Percentiles rank a stretch among this genome's conserved stretches.
phyloP scores from a whole-genome alignment of 192 early-diverging fungal species.

The Entomortierella lignicola region DNA sequence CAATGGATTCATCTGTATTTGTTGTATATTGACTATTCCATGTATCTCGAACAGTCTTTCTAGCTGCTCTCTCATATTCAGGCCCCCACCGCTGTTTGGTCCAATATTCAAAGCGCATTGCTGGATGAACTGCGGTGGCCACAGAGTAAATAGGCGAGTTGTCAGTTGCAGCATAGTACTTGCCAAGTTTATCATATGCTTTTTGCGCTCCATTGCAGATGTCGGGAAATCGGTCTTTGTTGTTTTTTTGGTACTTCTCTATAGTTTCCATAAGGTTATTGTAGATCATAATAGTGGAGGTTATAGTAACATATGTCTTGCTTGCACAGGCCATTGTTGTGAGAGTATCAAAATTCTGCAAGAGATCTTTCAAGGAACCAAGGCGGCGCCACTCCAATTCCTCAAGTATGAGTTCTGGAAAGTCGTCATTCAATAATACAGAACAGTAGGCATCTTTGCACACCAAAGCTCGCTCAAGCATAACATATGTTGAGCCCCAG shows the following conservation, averaged over 20 bases:
- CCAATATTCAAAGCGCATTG: constrained; percentile 35
- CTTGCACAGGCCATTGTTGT: constrained; percentile 18
- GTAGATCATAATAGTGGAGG: constrained; percentile 23
- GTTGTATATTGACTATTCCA: constrained; percentile 12
- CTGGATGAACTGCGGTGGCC: constrained; percentile 33
- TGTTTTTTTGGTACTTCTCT: constrained; percentile 4
- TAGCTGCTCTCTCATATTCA: background rate
- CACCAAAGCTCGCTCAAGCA: constrained; percentile 16
- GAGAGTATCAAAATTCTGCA: constrained; percentile 13
- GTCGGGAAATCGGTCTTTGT: constrained; percentile 1
- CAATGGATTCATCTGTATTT: background rate
- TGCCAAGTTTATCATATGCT: constrained; percentile 19
- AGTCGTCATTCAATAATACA: background rate
- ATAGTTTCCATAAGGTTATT: constrained; percentile 11
- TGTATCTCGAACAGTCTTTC: background rate
- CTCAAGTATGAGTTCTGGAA: background rate
- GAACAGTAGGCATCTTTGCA: constrained; percentile 5
- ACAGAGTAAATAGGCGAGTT: constrained; percentile 31
- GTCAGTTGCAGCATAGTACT: constrained; percentile 33
- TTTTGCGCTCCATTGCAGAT: constrained; percentile 14
- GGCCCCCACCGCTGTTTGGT: constrained; percentile 6
- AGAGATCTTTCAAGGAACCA: background rate
- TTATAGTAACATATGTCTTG: constrained; percentile 17
- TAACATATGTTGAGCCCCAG: constrained; percentile 13
- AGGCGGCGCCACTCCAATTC: constrained; percentile 14